Conservation (phyloP, 257 asterid genomes). For the Phtheirospermum japonicum region DNA sequence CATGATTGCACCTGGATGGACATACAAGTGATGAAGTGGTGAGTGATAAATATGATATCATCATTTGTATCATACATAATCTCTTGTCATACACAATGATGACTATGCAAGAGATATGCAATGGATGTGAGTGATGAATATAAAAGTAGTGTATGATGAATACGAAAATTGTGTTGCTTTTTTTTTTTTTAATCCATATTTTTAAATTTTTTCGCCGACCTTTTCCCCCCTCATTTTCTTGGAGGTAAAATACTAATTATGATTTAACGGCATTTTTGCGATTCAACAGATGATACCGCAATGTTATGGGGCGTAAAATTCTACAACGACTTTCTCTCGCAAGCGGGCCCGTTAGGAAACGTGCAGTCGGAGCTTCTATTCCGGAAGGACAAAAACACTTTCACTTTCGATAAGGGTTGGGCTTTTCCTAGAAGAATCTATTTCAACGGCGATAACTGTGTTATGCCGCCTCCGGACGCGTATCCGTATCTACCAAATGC, state of each 20-base stretch:
- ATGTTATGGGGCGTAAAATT: slow-evolving; percentile 63
- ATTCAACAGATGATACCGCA: slow-evolving; percentile 53
- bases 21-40: too few relatives aligned
- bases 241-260: neutral
- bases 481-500: slow-evolving; percentile 53
- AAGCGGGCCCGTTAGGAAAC: slow-evolving; percentile 58
- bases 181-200: too few relatives aligned
- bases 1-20: too few relatives aligned
- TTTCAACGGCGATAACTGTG: slow-evolving; percentile 66
- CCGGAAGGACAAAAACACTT: slow-evolving; percentile 52
- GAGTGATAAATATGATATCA: too few relatives aligned
- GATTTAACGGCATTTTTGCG: slow-evolving; percentile 5
- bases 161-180: too few relatives aligned
- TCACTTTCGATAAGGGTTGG: slow-evolving; percentile 72
- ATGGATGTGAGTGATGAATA: too few relatives aligned
- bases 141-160: too few relatives aligned
- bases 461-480: slow-evolving; percentile 63
- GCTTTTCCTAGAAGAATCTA: slow-evolving; percentile 59
- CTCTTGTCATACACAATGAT: too few relatives aligned
- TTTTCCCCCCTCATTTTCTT: neutral
- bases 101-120: too few relatives aligned
- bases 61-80: too few relatives aligned
- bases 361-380: slow-evolving; percentile 65
- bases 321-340: slow-evolving; percentile 52
- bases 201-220: too few relatives aligned